Base-by-base conservation (phyloP, 2,329 filamentous ascomycete genomes). In the Paecilomyces dactylethromorphus region DNA sequence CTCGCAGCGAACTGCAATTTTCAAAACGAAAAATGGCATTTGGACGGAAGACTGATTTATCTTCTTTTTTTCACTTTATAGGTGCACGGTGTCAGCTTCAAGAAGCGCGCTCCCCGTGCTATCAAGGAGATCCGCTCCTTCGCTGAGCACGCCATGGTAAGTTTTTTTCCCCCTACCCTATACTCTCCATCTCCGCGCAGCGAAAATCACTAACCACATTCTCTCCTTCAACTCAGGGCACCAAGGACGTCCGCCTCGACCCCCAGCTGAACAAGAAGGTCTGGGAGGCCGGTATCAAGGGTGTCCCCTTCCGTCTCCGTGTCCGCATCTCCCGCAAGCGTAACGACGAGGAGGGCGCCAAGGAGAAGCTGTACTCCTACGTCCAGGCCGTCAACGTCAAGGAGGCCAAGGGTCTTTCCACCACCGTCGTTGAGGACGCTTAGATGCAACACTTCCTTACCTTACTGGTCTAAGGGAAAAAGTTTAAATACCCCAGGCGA, bases 221-320 rank as follows among this genome's bases (percentile, higher is more conserved):
- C 33, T 61, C 31, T 56, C 53, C 24, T 11, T 24, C 56, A 21
- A 53, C 33, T 61, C 71, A 99, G 94, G 93, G 93, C 78, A 99
- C 94, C 82, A 82, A 85, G 75, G 94, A 99, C 79, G 94, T 99
- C 82, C 94, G 94, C 74, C 83, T 99, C 77, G 94, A 99, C 87
- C 94, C 94, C 76, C 90, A 94, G 84, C 84, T 99, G 76, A 99
- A 99, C 90, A 99, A 99, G 91, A 97, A 99, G 87, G 93, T 99
- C 79, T 99, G 94, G 94, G 94, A 99, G 84, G 85, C 89, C 77
- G 94, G 94, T 81, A 88, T 99, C 85, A 99, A 97, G 90, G 95
- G 94, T 76, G 92, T 97, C 70, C 91, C 93, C 71, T 97, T 89
- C 90, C 89, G 95, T 81, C 86, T 99, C 73, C 93, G 94, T 76